Base-by-base conservation (phyloP, 148 eudicot species). In the Dysphania ambrosioides region DNA sequence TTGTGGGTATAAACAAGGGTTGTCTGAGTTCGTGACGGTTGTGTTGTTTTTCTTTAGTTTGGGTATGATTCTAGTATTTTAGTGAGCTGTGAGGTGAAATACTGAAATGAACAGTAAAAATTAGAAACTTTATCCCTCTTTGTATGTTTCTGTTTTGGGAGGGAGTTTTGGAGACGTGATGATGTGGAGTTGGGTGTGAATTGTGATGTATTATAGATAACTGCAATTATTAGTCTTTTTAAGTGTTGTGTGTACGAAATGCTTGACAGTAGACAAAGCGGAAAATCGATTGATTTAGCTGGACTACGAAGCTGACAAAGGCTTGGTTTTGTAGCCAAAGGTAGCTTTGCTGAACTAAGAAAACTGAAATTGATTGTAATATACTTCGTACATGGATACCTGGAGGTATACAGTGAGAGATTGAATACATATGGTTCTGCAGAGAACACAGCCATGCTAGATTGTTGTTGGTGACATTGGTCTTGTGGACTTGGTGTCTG, bases 111-210 rank as follows among this genome's bases (percentile, higher is more conserved):
- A 12, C 2, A 24, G 40, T 36, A 36, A 0, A 36, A 42, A 29
- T 2, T 29, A 29, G 9, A 13, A 63, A 19, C 10, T 53, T n/a
- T 5, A 53, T 8, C 13, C 58, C 5, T 8, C 19, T 19, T 8
- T 53, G 23, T 12, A 53, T 1, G 6, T 53, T 53, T 10, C 58
- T 63, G 1, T 63, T 61, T 15, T 6, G 67, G 21, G 8, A 63
- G 67, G 40, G 23, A 27, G 1, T 6, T 6, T 24, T 60, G 64
- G 64, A 23, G 64, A n/a, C n/a, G n/a, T n/a, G n/a, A n/a, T n/a
- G n/a, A n/a, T 6, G 41, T 60, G 64, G 64, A 23, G 64, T 60
- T 60, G 64, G 64, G 5, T n/a, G n/a, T n/a, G n/a, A n/a, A n/a
- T 7, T 27, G 34, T 27, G 35, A 60, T 60, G 64, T 29, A 60